phyloP scores from a whole-genome alignment of 2,329 filamentous ascomycete species.

The Cladosporium oxysporum region DNA sequence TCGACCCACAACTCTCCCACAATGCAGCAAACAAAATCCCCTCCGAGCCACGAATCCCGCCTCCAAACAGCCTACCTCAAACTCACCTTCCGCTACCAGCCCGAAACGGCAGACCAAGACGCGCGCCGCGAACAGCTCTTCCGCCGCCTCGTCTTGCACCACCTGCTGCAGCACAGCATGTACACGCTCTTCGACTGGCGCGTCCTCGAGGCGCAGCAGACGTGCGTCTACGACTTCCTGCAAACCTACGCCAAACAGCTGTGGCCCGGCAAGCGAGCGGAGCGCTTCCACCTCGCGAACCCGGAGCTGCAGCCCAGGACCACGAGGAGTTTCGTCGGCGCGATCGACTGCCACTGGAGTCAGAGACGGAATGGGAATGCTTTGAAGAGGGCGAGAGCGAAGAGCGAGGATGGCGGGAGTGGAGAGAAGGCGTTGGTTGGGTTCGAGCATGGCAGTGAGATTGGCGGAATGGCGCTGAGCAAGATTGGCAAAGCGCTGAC shows the following conservation, averaged over 20 bases:
- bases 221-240: conserved; percentile 3
- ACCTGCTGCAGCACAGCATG: background rate
- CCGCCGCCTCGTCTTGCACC: conserved; percentile 1
- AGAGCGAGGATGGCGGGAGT: background rate
- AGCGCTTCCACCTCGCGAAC: background rate
- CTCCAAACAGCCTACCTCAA: background rate
- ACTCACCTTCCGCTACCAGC: background rate
- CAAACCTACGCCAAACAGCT: conserved; percentile 3
- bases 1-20: background rate
- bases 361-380: background rate
- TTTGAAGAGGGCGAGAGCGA: background rate
- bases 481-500: conserved; percentile 1
- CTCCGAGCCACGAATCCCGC: background rate
- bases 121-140: conserved; percentile 1
- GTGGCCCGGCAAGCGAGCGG: background rate
- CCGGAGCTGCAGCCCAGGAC: background rate
- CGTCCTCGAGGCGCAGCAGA: background rate
- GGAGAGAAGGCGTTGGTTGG: background rate
- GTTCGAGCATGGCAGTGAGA: background rate
- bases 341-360: background rate
- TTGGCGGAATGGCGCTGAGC: background rate
- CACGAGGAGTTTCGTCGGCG: background rate
- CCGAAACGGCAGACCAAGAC: background rate
- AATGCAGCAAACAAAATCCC: background rate
- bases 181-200: conserved; percentile 1